A percentile compares a stretch with the other conserved stretches of the same genome.
Evolutionary conservation across 768 basidiomycete species (phyloP).

Genomic region (Royoungia palumana): DNA sequence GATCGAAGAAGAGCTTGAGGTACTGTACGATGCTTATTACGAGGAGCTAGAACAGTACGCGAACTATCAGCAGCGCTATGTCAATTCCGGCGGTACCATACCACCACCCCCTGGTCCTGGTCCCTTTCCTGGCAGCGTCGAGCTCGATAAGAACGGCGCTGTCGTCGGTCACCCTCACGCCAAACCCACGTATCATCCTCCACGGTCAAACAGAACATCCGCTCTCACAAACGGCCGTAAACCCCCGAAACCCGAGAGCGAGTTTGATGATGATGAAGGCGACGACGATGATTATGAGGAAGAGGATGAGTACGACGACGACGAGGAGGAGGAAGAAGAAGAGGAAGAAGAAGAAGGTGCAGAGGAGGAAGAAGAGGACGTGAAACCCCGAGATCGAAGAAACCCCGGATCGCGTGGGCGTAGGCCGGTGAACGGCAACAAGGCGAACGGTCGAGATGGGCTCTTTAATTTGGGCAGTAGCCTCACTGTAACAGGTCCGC

Average conservation of each 20-base stretch:
- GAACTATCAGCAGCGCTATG: conserved; percentile 95
- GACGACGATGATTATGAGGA: conserved; percentile 54
- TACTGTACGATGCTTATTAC: conserved; percentile 99
- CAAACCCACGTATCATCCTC: conserved; percentile 36
- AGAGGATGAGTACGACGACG: conserved; percentile 55
- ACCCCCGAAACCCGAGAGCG: conserved; percentile 52
- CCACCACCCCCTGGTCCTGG: conserved; percentile 94
- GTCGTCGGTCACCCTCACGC: conserved; percentile 45
- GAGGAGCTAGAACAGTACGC: conserved; percentile 99
- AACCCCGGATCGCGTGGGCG: conserved; percentile 34
- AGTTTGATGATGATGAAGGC: conserved; percentile 64
- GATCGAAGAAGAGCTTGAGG: conserved; percentile 99
- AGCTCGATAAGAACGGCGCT: conserved; percentile 87
- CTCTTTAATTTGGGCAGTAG: conserved; percentile 78
- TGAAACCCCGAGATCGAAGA: conserved; percentile 41
- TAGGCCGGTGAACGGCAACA: conserved; percentile 42
- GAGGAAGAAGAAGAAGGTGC: conserved; percentile 69
- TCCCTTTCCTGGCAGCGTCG: conserved; percentile 97
- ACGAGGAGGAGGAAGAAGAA: conserved; percentile 65
- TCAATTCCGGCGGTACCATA: conserved; percentile 82
- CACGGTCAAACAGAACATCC: conserved; percentile 33
- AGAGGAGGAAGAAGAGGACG: conserved; percentile 55
- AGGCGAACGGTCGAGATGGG: conserved; percentile 55
- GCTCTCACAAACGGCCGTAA: conserved; percentile 39
- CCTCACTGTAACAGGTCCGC: conserved; percentile 78